phyloP scores from a whole-genome alignment of 2,329 filamentous ascomycete genomes.

The Nannizziopsis arthrosporioides region DNA sequence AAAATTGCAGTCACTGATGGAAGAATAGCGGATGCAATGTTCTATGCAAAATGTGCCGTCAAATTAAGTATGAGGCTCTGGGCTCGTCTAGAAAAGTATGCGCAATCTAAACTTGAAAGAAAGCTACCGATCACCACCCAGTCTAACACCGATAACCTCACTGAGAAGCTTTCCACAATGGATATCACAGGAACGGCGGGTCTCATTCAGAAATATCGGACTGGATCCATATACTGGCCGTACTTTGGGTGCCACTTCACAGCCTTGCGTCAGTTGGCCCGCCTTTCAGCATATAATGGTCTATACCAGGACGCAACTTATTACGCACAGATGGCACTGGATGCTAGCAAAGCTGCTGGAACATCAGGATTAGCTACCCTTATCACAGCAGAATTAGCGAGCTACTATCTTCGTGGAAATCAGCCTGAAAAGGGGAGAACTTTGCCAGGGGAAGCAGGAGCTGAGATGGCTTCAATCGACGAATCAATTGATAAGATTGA shows the following conservation, averaged over 20 bases:
- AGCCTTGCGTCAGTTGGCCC: slow-evolving; percentile 60
- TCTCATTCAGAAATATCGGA: slow-evolving; percentile 28
- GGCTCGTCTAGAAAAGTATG: slow-evolving; percentile 40
- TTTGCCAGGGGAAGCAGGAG: slow-evolving; percentile 46
- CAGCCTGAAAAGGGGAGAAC: slow-evolving; percentile 42
- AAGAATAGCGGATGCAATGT: slow-evolving; percentile 35
- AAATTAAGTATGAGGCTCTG: slow-evolving; percentile 41
- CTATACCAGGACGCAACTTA: slow-evolving; percentile 80
- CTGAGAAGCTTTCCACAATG: slow-evolving; percentile 31
- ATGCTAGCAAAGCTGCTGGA: slow-evolving; percentile 58
- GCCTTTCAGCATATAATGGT: slow-evolving; percentile 70
- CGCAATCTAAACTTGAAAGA: slow-evolving; percentile 27
- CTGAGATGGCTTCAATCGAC: slow-evolving; percentile 40
- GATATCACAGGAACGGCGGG: slow-evolving; percentile 24
- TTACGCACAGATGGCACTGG: slow-evolving; percentile 73
- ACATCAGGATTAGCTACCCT: slow-evolving; percentile 45
- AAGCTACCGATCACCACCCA: slow-evolving; percentile 16
- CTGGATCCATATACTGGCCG: slow-evolving; percentile 65
- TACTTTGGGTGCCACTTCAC: slow-evolving; percentile 63
- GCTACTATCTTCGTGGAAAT: slow-evolving; percentile 41
- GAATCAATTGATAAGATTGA: slow-evolving; percentile 44
- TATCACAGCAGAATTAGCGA: slow-evolving; percentile 37
- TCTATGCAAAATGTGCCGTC: slow-evolving; percentile 39
- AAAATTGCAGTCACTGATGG: slow-evolving; percentile 50
- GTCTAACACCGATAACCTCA: slow-evolving; percentile 27